Base-by-base conservation (phyloP, 208 protist genomes). In the Leishmania guyanensis region DNA sequence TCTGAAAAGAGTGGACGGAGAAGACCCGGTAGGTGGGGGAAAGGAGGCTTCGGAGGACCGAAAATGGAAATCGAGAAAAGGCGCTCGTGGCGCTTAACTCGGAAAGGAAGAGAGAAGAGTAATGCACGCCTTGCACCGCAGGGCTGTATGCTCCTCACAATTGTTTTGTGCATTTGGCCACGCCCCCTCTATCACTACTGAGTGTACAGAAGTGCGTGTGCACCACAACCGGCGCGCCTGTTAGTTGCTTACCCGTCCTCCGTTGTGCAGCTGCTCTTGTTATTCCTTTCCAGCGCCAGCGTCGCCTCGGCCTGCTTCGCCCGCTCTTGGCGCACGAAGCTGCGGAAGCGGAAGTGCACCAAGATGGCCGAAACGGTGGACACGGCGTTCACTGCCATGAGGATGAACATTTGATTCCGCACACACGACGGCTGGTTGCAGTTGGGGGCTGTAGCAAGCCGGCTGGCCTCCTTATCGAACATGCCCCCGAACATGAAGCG, bases 401-500 rank as follows among this genome's bases (percentile, higher is more conserved):
- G 85, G 64, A 97, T 92, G 58, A 85, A 88, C 88, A 94, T 91
- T 72, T 94, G 90, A 39, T 86, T 88, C 4, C 86, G 85, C 76
- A 94, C 90, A 73, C 91, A 94, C 17, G 76, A 81, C 26, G 80
- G 82, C 36, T 82, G 65, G 78, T 91, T 86, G 86, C 91, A 94
- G 33, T n/a, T 72, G 6, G 90, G 91, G 3, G 73, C 46, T 22
- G 79, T 85, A 2, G 72, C 71, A 33, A 86, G 84, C 68, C 65
- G 69, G 29, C 73, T 54, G 20, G 86, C 90, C 72, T 91, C 84
- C 48, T 81, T 81, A 76, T 94, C 93, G 77, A 91, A 96, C 85
- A 96, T 90, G 64, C 66, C 85, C n/a, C 93, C 93, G 51, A 94
- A 96, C 91, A 94, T 94, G 80, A 94, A 92, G 68, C 85, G 89